Base-by-base conservation (phyloP, 495 filamentous ascomycete species). In the Ramalina intermedia region DNA sequence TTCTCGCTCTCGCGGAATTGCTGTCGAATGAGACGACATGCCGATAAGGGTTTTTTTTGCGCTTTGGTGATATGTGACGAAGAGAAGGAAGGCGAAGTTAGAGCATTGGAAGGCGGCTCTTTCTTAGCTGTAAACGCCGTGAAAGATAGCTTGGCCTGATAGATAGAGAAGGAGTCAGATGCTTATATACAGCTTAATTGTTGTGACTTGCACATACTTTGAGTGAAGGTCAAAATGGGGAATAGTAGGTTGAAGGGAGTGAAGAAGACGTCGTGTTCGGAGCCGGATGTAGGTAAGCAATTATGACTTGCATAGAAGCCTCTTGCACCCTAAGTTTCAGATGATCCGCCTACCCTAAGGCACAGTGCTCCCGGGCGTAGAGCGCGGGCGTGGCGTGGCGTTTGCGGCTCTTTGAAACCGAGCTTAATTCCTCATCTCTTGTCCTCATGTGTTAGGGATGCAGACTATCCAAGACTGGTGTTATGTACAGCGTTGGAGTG, bases 1-100 rank as follows among this genome's bases (percentile, higher is more conserved):
- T 61, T 93, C 82, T 54, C 78, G 66, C 45, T 64, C 68, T 60
- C 43, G 41, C 47, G 41, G 6, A 26, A 11, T 6, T 66, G 65
- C 45, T 55, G 55, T 62, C 63, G 66, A 54, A 39, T 41, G 43
- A 47, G 49, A 33, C 17, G 37, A 37, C 45, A 21, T 48, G 16
- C 48, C 37, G 44, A 18, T 3, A 12, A 37, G 17, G 14, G 2
- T n/a, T 1, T 24, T 2, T 2, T 24, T 2, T 2, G 38, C 1
- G 16, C 9, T 29, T 29, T 29, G 20, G 8, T 41, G 17, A 18
- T 41, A 41, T 41, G 43, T 38, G 29, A 48, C 2, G 36, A 48
- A 20, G 33, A 17, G 33, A 48, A 37, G 20, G 14, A 21, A 12
- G 17, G 39, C 8, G 17, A 7, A 23, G 8, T 18, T 9, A 33